Base-by-base conservation (phyloP, 148 eudicot species). In the Arbutus unedo region DNA sequence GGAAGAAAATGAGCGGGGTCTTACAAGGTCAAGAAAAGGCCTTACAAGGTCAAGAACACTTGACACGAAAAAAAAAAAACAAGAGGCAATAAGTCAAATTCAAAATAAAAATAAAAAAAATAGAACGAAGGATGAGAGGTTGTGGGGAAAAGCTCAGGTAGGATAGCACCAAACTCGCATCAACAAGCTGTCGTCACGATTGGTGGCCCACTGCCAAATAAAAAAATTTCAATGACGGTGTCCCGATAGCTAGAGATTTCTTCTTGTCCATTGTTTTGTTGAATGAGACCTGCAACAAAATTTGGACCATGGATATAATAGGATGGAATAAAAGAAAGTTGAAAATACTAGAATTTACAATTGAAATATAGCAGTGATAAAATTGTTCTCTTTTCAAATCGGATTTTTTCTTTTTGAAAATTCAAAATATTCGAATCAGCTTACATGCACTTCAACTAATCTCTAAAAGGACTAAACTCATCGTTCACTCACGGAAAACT, bases 11-110 rank as follows among this genome's bases (percentile, higher is more conserved):
- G 54, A 1, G 25, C 4, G 49, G 83, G 90, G 90, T 89, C 93
- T 91, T 91, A 91, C 93, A 85, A 89, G 91, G 88, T 87, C 89
- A 89, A 89, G 91, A 89, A 89, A 89, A 89, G 91, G 91, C 84
- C 91, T 89, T 89, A 89, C 91, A 89, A 89, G 91, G 91, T 89
- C 91, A 89, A 90, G 93, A 90, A 90, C 48, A 87, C 56, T 85
- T 83, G 84, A 85, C 14, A 83, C 8, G 7, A 21, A 13, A 64
- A 41, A 79, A 13, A 82, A 87, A 83, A 38, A 41, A n/a, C n/a
- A n/a, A 84, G 81, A 84, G 82, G 80, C 84, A 82, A 84, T 85
- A 72, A 84, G 80, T 83, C 86, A 84, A 80, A 86, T 55, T 74
- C 50, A 15, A 62, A 51, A 73, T 60, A 73, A 21, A 19, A 19